phyloP scores from a whole-genome alignment of 1,284 basidiomycete species.

The Ustilago trichophora region DNA sequence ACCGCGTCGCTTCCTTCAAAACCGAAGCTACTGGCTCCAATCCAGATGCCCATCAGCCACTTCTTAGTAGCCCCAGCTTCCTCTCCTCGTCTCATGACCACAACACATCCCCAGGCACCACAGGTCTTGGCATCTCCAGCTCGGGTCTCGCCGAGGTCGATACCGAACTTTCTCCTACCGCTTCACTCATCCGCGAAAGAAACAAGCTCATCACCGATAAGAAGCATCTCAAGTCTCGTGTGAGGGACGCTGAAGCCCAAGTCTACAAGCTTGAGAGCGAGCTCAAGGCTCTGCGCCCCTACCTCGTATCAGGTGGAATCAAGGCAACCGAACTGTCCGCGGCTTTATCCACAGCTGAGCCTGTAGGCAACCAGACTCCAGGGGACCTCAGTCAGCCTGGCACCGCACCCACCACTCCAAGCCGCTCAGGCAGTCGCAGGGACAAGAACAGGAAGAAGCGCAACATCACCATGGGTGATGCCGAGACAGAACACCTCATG shows the following conservation, averaged over 20 bases:
- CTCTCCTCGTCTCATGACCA: slow-evolving; percentile 16
- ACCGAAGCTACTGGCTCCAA: slow-evolving; percentile 10
- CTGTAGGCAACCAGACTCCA: slow-evolving; percentile 8
- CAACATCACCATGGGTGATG: slow-evolving; percentile 67
- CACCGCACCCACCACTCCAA: slow-evolving; percentile 43
- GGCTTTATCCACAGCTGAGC: slow-evolving; percentile 3
- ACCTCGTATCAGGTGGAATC: slow-evolving; percentile 54
- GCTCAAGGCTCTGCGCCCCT: slow-evolving; percentile 56
- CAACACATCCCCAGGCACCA: slow-evolving; percentile 15
- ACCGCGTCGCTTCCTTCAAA: slow-evolving; percentile 28
- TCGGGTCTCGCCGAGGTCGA: slow-evolving; percentile 28
- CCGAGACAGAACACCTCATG: slow-evolving; percentile 68
- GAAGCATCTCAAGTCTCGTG: slow-evolving; percentile 58
- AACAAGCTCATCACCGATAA: slow-evolving; percentile 64
- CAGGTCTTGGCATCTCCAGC: slow-evolving; percentile 39
- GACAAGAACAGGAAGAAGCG: slow-evolving; percentile 48
- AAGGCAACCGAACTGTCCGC: slow-evolving; percentile 24
- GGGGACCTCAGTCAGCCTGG: slow-evolving; percentile 21
- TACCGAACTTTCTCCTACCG: slow-evolving; percentile 37
- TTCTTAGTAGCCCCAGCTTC: slow-evolving; percentile 38
- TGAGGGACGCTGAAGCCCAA: slow-evolving; percentile 63
- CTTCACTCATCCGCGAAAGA: slow-evolving; percentile 56
- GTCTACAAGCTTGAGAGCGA: slow-evolving; percentile 61
- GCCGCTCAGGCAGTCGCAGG: slow-evolving; percentile 41
- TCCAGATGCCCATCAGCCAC: slow-evolving; percentile 12